Evolutionary conservation across 257 asterid genomes (phyloP), one percentile per base, ranked within the genome.

Genomic region (Rauvolfia tetraphylla): DNA sequence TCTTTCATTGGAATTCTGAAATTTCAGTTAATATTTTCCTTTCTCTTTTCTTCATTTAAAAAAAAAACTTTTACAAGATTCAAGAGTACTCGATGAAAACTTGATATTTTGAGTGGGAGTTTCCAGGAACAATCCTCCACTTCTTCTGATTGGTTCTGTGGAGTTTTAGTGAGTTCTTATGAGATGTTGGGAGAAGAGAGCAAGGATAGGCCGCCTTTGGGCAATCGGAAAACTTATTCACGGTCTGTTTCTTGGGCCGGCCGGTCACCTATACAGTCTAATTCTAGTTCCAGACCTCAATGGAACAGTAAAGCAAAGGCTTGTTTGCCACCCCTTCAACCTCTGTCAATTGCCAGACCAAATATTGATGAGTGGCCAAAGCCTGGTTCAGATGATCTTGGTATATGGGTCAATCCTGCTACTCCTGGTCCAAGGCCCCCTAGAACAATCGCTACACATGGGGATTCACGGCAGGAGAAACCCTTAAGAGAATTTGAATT

Each of bases 271-370:
- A 79, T 87, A 51, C 89, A 88, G 78, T 78, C 92, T 25, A 38
- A 54, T 8, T 48, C 75, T 78, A 68, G 76, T 48, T 56, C 88
- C 10, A 92, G 85, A 79, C 90, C 97, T 20, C 91, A 88, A 75
- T 91, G 95, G 96, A 92, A 90, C 83, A 91, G 92, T 83, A 95
- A 91, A 79, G 97, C 93, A 0, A 81, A 98, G 73, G 97, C 96
- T 14, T 91, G 95, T 80, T 88, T 95, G 87, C 97, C 97, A 0
- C 98, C 99, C 7, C 98, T 95, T 76, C 98, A 92, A 83, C 99
- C 97, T 33, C 95, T 95, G 57, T 90, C 96, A 15, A 88, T 92
- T 17, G 69, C 69, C 46, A 88, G 92, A 25, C 92, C 96, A 5
- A 86, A 59, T 66, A 70, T 84, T 23, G 96, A 95, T 63, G 95